Evolutionary conservation across 164 flowering plant species (phyloP).

Genomic region (Saururus chinensis): DNA sequence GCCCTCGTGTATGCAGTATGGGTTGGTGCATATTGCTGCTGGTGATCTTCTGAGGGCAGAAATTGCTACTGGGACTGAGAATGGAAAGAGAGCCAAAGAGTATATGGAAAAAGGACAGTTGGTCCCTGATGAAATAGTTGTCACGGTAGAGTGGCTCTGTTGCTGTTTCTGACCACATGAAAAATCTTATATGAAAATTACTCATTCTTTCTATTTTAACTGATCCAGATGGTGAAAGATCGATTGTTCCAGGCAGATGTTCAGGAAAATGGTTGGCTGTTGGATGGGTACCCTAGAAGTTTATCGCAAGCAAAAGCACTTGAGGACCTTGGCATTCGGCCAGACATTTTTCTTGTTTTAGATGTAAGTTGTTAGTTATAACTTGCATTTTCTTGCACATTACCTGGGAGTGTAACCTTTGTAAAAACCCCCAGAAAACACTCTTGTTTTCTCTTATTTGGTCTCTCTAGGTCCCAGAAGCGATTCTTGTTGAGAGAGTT

Average conservation of each 20-base stretch:
- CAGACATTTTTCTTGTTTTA: conserved; percentile 80
- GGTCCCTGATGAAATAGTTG: conserved; percentile 83
- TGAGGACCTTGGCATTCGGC: conserved; percentile 54
- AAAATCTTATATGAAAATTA: neutral
- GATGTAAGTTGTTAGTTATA: conserved; percentile 41
- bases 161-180: conserved; percentile 1
- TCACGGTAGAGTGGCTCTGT: conserved; percentile 38
- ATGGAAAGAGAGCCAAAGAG: conserved; percentile 81
- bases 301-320: conserved; percentile 85
- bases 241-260: conserved; percentile 69
- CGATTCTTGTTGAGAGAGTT: conserved; percentile 88
- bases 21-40: conserved; percentile 88
- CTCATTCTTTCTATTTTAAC: conserved; percentile 8
- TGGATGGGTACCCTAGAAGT: conserved; percentile 98
- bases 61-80: conserved; percentile 72
- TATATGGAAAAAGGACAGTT: conserved; percentile 83
- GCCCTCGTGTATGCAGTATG: conserved; percentile 68
- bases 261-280: conserved; percentile 85
- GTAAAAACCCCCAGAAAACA: neutral
- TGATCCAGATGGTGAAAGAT: conserved; percentile 85
- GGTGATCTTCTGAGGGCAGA: conserved; percentile 91
- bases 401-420: too few species aligned
- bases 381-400: neutral
- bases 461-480: conserved; percentile 73
- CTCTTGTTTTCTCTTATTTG: neutral